These are phyloP conservation scores for Debaryomyces tyrocola DNA, from an alignment of 805 yeast genomes.

Conservation along the genomic window DNA sequence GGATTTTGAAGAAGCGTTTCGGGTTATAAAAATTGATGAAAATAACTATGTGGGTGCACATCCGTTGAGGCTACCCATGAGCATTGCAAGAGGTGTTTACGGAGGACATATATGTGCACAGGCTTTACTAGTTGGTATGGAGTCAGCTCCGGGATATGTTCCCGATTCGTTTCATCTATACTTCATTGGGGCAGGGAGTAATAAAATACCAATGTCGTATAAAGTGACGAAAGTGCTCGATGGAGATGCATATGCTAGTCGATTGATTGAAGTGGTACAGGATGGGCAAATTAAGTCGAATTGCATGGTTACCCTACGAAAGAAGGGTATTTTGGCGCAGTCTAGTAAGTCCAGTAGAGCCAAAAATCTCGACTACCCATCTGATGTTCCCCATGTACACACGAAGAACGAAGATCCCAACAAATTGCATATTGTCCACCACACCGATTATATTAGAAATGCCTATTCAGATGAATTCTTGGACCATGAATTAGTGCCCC, in stretches of 20 bases:
- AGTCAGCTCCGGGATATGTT: constrained; percentile 39
- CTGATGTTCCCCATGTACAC: constrained; percentile 18
- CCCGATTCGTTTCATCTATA: constrained; percentile 66
- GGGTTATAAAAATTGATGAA: constrained; percentile 24
- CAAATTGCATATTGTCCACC: constrained; percentile 26
- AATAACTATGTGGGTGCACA: constrained; percentile 30
- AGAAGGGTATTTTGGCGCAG: not conserved
- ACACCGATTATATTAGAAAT: constrained; percentile 38
- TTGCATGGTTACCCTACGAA: constrained; percentile 48
- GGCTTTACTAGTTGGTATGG: constrained; percentile 58
- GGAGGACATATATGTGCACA: constrained; percentile 74
- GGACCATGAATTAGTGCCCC: constrained; percentile 32
- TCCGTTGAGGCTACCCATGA: constrained; percentile 34
- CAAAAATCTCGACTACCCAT: constrained; percentile 7
- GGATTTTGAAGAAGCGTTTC: constrained; percentile 34
- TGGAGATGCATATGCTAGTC: constrained; percentile 52
- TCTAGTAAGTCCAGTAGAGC: not conserved
- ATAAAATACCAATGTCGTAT: constrained; percentile 47
- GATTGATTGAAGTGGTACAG: constrained; percentile 58
- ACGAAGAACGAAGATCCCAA: constrained; percentile 18
- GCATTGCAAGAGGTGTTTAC: constrained; percentile 63
- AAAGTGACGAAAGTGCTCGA: constrained; percentile 52
- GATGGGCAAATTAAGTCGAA: constrained; percentile 49
- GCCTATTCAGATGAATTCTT: constrained; percentile 39
- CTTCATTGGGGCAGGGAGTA: constrained; percentile 57